phyloP scores from a whole-genome alignment of 2,329 filamentous ascomycete genomes.

The Triangularia setosa region DNA sequence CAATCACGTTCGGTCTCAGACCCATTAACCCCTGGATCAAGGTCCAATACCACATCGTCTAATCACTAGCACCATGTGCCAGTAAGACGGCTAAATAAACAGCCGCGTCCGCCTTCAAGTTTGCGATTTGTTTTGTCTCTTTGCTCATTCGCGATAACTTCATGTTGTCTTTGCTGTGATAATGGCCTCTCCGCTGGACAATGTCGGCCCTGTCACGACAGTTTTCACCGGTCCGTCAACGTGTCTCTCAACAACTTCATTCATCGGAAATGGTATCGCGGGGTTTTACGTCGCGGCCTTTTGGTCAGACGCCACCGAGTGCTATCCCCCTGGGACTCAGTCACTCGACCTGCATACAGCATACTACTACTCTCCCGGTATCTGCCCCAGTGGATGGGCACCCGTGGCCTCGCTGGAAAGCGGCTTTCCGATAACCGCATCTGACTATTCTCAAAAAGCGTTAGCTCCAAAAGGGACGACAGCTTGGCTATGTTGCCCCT shows the following conservation, averaged over 20 bases:
- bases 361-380: neutral
- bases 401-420: neutral
- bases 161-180: neutral
- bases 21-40: neutral
- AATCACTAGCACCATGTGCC: neutral
- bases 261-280: conserved; percentile 2
- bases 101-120: neutral
- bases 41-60: neutral
- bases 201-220: conserved; percentile 1
- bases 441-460: neutral
- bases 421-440: neutral
- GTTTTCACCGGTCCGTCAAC: conserved; percentile 7
- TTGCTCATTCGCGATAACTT: neutral
- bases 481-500: conserved; percentile 7
- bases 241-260: conserved; percentile 3
- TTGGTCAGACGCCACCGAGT: neutral
- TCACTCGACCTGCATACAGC: conserved; percentile 1
- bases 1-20: neutral
- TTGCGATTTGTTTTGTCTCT: neutral
- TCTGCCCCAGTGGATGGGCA: conserved; percentile 6
- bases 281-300: conserved; percentile 9
- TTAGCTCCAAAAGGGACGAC: neutral
- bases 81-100: neutral
- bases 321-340: conserved; percentile 1
- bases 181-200: neutral